Conservation (phyloP, 306 rosid genomes). For the Canavalia gladiata region DNA sequence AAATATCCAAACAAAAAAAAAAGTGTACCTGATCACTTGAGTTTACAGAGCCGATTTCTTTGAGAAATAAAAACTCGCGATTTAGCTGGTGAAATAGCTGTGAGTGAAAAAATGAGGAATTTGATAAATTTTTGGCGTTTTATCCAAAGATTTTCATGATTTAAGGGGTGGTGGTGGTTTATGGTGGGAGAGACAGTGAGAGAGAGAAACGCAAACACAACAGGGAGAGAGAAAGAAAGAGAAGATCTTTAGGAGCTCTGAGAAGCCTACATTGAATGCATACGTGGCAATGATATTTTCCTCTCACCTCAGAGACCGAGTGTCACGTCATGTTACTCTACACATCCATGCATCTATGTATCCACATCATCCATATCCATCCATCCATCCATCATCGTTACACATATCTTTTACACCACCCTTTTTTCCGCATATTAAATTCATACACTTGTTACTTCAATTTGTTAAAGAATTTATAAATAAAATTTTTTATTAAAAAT, state of each 20-base stretch:
- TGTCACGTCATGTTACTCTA: constrained; percentile 51
- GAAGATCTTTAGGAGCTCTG: constrained; percentile 76
- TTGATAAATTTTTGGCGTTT: background rate
- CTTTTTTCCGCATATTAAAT: too few relatives aligned
- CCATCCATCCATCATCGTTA: background rate
- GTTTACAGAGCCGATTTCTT: constrained; percentile 22
- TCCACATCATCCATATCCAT: background rate
- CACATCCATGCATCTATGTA: constrained; percentile 25
- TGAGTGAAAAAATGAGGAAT: constrained; percentile 8
- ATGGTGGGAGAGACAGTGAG: constrained; percentile 20
- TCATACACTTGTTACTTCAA: too few relatives aligned
- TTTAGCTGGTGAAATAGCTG: constrained; percentile 23
- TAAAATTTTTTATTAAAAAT: too few relatives aligned
- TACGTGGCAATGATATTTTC: constrained; percentile 96
- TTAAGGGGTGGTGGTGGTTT: constrained; percentile 53
- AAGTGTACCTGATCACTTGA: constrained; percentile 41
- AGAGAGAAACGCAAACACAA: background rate
- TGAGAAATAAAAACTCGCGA: background rate
- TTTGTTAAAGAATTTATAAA: too few relatives aligned
- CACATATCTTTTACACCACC: background rate
- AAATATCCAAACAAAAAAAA: background rate
- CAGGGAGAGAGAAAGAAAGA: constrained; percentile 43
- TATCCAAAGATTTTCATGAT: background rate
- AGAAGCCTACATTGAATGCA: constrained; percentile 50
- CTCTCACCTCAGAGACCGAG: constrained; percentile 53